Evolutionary conservation across 1,284 basidiomycete species (phyloP).

Genomic region (Schizophyllum commune): DNA sequence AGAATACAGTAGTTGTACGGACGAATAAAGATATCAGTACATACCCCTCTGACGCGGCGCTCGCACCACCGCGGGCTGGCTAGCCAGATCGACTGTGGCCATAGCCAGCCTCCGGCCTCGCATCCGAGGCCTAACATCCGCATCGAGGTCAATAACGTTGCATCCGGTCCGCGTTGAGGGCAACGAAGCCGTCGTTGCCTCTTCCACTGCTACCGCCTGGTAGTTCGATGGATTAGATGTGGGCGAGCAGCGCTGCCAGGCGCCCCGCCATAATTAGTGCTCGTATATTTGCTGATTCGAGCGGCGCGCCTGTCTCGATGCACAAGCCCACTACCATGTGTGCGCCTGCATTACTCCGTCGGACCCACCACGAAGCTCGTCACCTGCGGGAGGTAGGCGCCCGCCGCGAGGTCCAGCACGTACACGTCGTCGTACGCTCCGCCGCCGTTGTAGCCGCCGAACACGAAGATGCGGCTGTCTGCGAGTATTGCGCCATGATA

Average conservation of each 20-base stretch:
- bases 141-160: no score
- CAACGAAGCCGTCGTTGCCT: no score
- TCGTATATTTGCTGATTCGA: no score
- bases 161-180: no score
- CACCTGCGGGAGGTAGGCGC: slow-evolving; percentile 89
- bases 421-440: slow-evolving; percentile 81
- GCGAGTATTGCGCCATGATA: slow-evolving; percentile 80
- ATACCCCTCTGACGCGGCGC: neutral
- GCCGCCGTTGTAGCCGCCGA: slow-evolving; percentile 84
- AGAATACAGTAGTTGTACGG: neutral
- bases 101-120: neutral
- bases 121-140: no score
- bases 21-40: neutral
- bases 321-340: no score
- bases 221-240: no score
- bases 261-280: no score
- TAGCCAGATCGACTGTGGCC: neutral
- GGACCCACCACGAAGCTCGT: slow-evolving; percentile 64
- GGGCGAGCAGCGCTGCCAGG: no score
- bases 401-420: slow-evolving; percentile 78
- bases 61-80: neutral
- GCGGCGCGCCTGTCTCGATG: no score
- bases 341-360: slow-evolving; percentile 8
- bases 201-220: no score
- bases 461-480: slow-evolving; percentile 79